Evolutionary conservation across 2,329 filamentous ascomycete species (phyloP).

Genomic region (Penicillium psychrosexuale): DNA sequence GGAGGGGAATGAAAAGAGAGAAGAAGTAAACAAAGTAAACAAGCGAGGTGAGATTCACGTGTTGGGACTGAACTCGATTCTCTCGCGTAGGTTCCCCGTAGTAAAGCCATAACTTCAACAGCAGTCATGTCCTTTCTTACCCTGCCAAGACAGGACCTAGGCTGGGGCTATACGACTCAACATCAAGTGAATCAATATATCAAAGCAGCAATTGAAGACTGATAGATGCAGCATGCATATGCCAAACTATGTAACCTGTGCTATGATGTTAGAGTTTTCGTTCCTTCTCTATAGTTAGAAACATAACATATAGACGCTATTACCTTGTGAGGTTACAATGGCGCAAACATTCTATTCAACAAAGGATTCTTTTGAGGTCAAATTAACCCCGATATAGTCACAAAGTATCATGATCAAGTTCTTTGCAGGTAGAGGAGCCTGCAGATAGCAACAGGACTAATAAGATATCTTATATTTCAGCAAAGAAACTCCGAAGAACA

Average conservation of each 20-base stretch:
- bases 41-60: not conserved
- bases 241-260: not conserved
- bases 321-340: too few relatives aligned
- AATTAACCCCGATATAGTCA: not conserved
- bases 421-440: not conserved
- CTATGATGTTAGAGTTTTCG: too few relatives aligned
- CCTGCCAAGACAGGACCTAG: not conserved
- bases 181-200: not conserved
- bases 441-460: not conserved
- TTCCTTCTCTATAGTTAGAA: too few relatives aligned
- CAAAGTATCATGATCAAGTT: not conserved
- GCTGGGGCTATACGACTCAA: not conserved
- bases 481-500: not conserved
- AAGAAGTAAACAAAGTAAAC: not conserved
- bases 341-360: too few relatives aligned
- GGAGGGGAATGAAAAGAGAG: too few relatives aligned
- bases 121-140: not conserved
- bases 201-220: too few relatives aligned
- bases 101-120: too few relatives aligned
- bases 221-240: not conserved
- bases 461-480: not conserved
- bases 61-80: not conserved
- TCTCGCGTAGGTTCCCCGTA: not conserved
- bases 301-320: too few relatives aligned
- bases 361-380: too few relatives aligned